A percentile compares a stretch with the other conserved stretches of the same genome.
Evolutionary conservation across 1,284 basidiomycete genomes (phyloP).

Genomic region (Ceraceosorus guamensis): DNA sequence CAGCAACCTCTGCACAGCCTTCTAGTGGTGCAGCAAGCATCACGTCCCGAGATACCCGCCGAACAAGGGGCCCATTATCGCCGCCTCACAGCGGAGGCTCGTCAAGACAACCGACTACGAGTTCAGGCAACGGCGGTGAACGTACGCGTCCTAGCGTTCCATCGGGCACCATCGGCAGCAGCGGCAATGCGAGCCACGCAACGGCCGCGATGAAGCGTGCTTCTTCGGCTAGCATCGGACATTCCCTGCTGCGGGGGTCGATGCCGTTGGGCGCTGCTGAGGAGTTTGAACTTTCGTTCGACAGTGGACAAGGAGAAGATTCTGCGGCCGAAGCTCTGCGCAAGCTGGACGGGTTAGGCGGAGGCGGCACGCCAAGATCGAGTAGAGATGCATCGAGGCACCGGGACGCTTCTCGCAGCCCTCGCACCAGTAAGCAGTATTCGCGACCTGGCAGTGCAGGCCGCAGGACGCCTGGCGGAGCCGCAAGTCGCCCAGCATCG

Average conservation of each 20-base stretch:
- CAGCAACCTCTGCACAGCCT: not conserved
- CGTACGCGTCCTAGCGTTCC: not conserved
- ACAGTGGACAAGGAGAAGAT: conserved; percentile 55
- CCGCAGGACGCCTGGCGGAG: conserved; percentile 18
- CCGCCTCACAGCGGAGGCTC: no score
- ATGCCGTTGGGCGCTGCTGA: conserved; percentile 29
- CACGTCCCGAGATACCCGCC: no score
- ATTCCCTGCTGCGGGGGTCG: conserved; percentile 41
- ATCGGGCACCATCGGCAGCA: not conserved
- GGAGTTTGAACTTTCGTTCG: conserved; percentile 23
- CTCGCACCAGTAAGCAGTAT: conserved; percentile 20
- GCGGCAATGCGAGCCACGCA: not conserved
- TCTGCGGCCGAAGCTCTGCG: conserved; percentile 83
- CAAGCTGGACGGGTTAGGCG: conserved; percentile 74
- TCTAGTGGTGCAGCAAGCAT: not conserved
- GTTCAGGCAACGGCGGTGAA: no score
- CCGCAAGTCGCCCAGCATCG: conserved; percentile 22
- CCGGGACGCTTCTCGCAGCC: conserved; percentile 19
- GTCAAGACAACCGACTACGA: no score
- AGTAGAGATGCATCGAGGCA: conserved; percentile 19
- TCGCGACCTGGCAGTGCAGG: conserved; percentile 29
- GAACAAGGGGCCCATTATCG: no score
- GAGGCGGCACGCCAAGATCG: conserved; percentile 54
- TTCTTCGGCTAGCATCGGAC: conserved; percentile 54
- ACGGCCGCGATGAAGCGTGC: conserved; percentile 14